Percentiles rank a stretch among this genome's conserved stretches.
Conservation (phyloP, 352 stramenopile species). For the Globisporangium megalacanthum region DNA sequence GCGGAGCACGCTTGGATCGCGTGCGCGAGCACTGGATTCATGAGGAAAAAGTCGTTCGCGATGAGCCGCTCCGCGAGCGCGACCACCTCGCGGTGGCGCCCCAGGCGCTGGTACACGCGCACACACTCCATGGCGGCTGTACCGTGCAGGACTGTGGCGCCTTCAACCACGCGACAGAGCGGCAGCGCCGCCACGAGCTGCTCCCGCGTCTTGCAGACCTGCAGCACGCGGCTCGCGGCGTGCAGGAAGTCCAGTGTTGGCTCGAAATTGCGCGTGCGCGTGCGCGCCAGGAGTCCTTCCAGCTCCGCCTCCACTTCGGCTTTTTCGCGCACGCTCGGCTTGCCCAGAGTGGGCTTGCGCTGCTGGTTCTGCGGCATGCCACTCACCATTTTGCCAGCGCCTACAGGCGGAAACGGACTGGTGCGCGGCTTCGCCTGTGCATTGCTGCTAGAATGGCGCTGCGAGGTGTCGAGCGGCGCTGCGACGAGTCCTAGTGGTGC, state of each 20-base stretch:
- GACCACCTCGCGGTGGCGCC: constrained; percentile 42
- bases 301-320: constrained; percentile 22
- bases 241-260: constrained; percentile 43
- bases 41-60: constrained; percentile 57
- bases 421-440: constrained; percentile 1
- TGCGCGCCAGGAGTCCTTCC: constrained; percentile 30
- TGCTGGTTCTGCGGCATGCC: constrained; percentile 4
- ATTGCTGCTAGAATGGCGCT: constrained; percentile 1
- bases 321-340: constrained; percentile 13
- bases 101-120: constrained; percentile 55
- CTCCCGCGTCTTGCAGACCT: constrained; percentile 42
- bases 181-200: constrained; percentile 52
- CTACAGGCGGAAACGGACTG: constrained; percentile 6
- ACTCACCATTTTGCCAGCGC: constrained; percentile 11
- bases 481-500: too few species aligned
- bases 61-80: constrained; percentile 46
- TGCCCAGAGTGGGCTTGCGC: constrained; percentile 1
- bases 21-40: constrained; percentile 50
- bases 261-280: constrained; percentile 28
- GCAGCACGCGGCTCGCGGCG: constrained; percentile 32
- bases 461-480: not conserved
- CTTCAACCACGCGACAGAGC: constrained; percentile 46
- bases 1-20: constrained; percentile 55
- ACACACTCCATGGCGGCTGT: constrained; percentile 51
- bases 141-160: constrained; percentile 26